phyloP scores from a whole-genome alignment of 345 rosid genomes.

The Arabidopsis arenosa region DNA sequence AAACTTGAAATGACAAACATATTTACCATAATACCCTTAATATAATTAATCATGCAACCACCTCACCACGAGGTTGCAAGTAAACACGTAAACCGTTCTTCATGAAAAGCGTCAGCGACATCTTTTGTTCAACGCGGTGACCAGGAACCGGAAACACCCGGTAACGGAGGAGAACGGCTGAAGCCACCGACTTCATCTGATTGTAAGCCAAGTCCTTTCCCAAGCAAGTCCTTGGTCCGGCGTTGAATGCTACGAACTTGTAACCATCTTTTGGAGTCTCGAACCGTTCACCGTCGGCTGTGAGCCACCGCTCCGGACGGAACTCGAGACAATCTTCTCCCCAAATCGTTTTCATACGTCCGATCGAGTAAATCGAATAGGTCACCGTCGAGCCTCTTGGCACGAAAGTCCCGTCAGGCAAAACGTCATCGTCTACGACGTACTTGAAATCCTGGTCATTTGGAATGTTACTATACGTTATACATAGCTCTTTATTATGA shows the following conservation, averaged over 20 bases:
- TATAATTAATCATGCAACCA: slow-evolving; percentile 17
- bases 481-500: slow-evolving; percentile 19
- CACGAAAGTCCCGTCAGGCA: slow-evolving; percentile 78
- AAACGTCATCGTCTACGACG: slow-evolving; percentile 68
- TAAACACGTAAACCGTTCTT: slow-evolving; percentile 75
- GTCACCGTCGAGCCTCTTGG: slow-evolving; percentile 90
- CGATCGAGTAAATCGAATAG: slow-evolving; percentile 84
- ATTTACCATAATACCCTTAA: slow-evolving; percentile 18
- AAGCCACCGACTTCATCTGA: slow-evolving; percentile 89
- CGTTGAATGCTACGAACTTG: slow-evolving; percentile 88
- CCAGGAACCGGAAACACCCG: slow-evolving; percentile 68
- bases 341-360: slow-evolving; percentile 92
- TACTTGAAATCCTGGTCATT: slow-evolving; percentile 68
- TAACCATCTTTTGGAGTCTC: slow-evolving; percentile 79
- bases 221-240: slow-evolving; percentile 91
- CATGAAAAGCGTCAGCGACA: slow-evolving; percentile 93
- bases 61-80: slow-evolving; percentile 70
- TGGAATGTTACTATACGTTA: slow-evolving; percentile 32
- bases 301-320: slow-evolving; percentile 85
- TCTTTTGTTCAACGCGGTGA: slow-evolving; percentile 91
- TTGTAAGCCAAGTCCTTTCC: slow-evolving; percentile 93
- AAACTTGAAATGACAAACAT: slow-evolving; percentile 34
- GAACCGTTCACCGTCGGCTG: slow-evolving; percentile 59
- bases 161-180: slow-evolving; percentile 86
- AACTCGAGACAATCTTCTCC: slow-evolving; percentile 85